phyloP scores from a whole-genome alignment of 2,329 filamentous ascomycete genomes.

The Lecanicillium sp. region DNA sequence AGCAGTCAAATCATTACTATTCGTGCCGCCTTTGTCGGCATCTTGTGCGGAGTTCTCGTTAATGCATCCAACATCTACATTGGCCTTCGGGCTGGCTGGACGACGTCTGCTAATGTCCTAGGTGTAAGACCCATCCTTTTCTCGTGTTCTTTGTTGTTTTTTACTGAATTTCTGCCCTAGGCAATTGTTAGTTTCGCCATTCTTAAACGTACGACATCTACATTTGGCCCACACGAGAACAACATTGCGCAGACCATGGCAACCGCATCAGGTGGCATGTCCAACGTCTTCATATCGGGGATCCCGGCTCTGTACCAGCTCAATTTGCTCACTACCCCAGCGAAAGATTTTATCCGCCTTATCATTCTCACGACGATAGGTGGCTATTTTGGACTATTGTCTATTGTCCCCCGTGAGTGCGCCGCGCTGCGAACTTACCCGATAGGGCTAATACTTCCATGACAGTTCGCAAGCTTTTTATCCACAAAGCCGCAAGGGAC shows the following conservation, averaged over 20 bases:
- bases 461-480: slow-evolving; percentile 10
- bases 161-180: not conserved
- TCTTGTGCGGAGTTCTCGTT: slow-evolving; percentile 6
- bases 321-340: slow-evolving; percentile 5
- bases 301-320: slow-evolving; percentile 17
- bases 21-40: not conserved
- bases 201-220: not conserved
- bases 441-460: too few species aligned
- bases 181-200: slow-evolving; percentile 8
- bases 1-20: not conserved
- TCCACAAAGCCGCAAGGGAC: slow-evolving; percentile 1
- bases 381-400: slow-evolving; percentile 12
- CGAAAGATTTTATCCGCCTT: slow-evolving; percentile 3
- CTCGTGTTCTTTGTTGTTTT: not conserved
- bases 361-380: slow-evolving; percentile 8
- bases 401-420: slow-evolving; percentile 5
- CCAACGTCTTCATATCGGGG: slow-evolving; percentile 14
- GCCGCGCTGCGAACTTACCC: too few species aligned
- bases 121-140: not conserved
- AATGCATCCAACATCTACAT: slow-evolving; percentile 12
- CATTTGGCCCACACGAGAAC: slow-evolving; percentile 14
- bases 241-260: slow-evolving; percentile 14
- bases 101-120: slow-evolving; percentile 6
- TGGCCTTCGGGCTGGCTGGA: slow-evolving; percentile 9
- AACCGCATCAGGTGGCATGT: slow-evolving; percentile 12